These are phyloP conservation scores for Podospora pseudoanserina DNA, from an alignment of 495 filamentous ascomycete genomes.

Conservation along the genomic window DNA sequence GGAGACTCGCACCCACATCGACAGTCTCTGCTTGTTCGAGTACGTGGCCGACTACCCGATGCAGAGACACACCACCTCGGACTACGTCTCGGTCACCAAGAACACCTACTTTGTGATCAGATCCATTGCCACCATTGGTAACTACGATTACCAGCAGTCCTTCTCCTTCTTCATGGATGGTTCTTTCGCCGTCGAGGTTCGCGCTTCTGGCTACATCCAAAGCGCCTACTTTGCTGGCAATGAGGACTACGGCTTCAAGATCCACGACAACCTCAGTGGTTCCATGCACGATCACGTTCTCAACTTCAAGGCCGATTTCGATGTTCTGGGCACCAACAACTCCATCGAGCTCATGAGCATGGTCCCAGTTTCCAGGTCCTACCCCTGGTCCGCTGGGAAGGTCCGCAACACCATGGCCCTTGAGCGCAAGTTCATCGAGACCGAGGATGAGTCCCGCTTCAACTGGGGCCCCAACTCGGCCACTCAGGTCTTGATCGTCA, in stretches of 20 bases:
- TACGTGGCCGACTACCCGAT: slow-evolving; percentile 43
- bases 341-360: slow-evolving; percentile 42
- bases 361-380: slow-evolving; percentile 35
- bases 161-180: slow-evolving; percentile 52
- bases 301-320: slow-evolving; percentile 57
- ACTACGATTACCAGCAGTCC: slow-evolving; percentile 43
- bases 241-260: slow-evolving; percentile 55
- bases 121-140: slow-evolving; percentile 46
- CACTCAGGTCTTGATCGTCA: slow-evolving; percentile 50
- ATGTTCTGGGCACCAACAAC: slow-evolving; percentile 50
- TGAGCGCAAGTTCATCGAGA: slow-evolving; percentile 40
- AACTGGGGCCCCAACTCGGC: slow-evolving; percentile 51
- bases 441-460: slow-evolving; percentile 47
- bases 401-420: slow-evolving; percentile 55
- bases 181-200: slow-evolving; percentile 50
- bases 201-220: slow-evolving; percentile 56
- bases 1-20: slow-evolving; percentile 38
- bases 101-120: slow-evolving; percentile 47
- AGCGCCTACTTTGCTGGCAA: slow-evolving; percentile 49
- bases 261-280: slow-evolving; percentile 50
- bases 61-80: slow-evolving; percentile 39
- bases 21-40: slow-evolving; percentile 53
- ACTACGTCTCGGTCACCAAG: slow-evolving; percentile 40
- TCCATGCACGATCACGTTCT: slow-evolving; percentile 60
- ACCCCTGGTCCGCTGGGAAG: slow-evolving; percentile 46